These are phyloP conservation scores for Hyphopichia pseudoburtonii DNA, from an alignment of 1,139 yeast species.

Conservation along the genomic window DNA sequence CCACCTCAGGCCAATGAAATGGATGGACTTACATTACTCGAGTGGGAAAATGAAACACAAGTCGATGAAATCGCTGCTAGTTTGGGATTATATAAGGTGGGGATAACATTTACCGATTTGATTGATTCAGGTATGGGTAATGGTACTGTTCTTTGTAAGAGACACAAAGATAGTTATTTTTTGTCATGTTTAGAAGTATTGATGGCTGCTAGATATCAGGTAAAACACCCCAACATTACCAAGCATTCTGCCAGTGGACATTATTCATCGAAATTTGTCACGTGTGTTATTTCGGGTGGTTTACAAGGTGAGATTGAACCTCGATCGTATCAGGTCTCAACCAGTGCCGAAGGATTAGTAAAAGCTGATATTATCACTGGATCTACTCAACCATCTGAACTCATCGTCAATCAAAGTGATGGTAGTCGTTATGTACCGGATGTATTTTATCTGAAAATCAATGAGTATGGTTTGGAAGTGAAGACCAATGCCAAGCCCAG, in stretches of 20 bases:
- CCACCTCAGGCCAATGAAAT: slow-evolving; percentile 86
- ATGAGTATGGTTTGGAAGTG: slow-evolving; percentile 86
- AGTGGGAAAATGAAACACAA: slow-evolving; percentile 57
- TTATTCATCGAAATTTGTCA: slow-evolving; percentile 87
- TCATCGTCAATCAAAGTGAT: slow-evolving; percentile 73
- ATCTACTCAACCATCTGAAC: slow-evolving; percentile 87
- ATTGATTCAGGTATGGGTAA: slow-evolving; percentile 83
- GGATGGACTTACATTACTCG: slow-evolving; percentile 75
- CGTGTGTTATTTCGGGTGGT: slow-evolving; percentile 92
- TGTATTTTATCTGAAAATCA: slow-evolving; percentile 77
- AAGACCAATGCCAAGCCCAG: slow-evolving; percentile 92
- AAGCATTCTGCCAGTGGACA: slow-evolving; percentile 65
- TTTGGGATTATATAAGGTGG: slow-evolving; percentile 73
- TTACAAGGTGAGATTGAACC: slow-evolving; percentile 85
- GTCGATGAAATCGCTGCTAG: slow-evolving; percentile 56
- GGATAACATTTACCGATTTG: slow-evolving; percentile 86
- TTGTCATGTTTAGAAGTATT: slow-evolving; percentile 79
- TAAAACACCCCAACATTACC: slow-evolving; percentile 60
- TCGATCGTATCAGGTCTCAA: slow-evolving; percentile 85
- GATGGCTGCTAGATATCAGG: slow-evolving; percentile 84
- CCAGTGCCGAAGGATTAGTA: slow-evolving; percentile 83
- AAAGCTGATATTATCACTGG: slow-evolving; percentile 84
- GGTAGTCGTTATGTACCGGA: slow-evolving; percentile 88
- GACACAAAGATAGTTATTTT: slow-evolving; percentile 91
- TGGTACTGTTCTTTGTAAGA: slow-evolving; percentile 87